These are phyloP conservation scores for Clitoria ternatea DNA, from an alignment of 306 rosid genomes.

Conservation along the genomic window DNA sequence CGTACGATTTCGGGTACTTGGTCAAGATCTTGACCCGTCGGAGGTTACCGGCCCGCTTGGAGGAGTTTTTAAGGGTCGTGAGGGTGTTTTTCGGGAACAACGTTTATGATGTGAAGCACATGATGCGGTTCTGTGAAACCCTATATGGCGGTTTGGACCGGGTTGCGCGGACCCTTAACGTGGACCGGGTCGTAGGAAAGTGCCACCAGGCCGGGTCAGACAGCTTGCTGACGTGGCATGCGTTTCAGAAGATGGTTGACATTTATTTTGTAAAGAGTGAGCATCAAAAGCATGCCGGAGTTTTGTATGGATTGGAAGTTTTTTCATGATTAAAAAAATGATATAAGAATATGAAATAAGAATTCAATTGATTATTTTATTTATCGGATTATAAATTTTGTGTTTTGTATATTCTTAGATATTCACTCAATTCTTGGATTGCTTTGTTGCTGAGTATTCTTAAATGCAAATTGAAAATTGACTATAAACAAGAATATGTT, in stretches of 20 bases:
- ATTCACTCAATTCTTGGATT: background rate
- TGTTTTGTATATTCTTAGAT: too few species aligned
- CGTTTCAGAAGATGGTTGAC: slow-evolving; percentile 70
- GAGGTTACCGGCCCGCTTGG: slow-evolving; percentile 33
- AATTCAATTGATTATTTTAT: slow-evolving; percentile 23
- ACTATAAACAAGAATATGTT: background rate
- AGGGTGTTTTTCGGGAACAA: slow-evolving; percentile 50
- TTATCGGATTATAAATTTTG: background rate
- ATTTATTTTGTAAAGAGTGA: slow-evolving; percentile 48
- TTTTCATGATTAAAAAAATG: background rate
- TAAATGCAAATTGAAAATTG: background rate
- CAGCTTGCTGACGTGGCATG: slow-evolving; percentile 73
- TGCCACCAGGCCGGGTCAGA: slow-evolving; percentile 90
- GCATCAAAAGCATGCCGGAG: slow-evolving; percentile 61
- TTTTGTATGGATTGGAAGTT: slow-evolving; percentile 57
- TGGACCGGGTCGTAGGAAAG: slow-evolving; percentile 69
- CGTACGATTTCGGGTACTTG: slow-evolving; percentile 65
- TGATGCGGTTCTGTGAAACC: slow-evolving; percentile 60
- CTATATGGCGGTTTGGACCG: slow-evolving; percentile 71
- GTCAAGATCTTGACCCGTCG: slow-evolving; percentile 60
- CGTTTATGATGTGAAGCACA: slow-evolving; percentile 65
- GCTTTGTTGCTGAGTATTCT: background rate
- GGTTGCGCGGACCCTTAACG: slow-evolving; percentile 52
- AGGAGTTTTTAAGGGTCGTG: slow-evolving; percentile 35
- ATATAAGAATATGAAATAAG: background rate